phyloP scores from a whole-genome alignment of 495 filamentous ascomycete species.

The Penicillium daleae region DNA sequence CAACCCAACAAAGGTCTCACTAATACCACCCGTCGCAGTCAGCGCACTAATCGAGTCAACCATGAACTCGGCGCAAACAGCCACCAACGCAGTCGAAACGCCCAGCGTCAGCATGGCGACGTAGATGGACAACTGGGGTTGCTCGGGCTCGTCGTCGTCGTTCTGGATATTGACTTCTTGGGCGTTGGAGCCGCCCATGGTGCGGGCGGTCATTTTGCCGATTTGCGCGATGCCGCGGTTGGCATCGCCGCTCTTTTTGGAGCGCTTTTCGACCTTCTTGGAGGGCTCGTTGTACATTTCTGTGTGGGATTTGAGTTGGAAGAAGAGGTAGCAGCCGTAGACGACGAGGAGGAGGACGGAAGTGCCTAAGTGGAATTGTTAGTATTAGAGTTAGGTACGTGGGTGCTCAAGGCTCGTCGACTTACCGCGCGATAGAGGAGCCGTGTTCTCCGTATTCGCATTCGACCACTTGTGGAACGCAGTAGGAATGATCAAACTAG shows the following conservation, averaged over 20 bases:
- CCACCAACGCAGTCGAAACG: constrained; percentile 77
- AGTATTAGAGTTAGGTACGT: too few species aligned
- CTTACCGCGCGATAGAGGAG: constrained; percentile 45
- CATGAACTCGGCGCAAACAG: constrained; percentile 89
- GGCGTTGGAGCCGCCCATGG: constrained; percentile 43
- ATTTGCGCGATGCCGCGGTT: constrained; percentile 62
- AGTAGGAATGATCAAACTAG: constrained; percentile 83
- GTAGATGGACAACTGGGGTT: constrained; percentile 68
- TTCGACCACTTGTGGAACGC: constrained; percentile 69
- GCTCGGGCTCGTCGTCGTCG: constrained; percentile 66
- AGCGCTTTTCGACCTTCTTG: constrained; percentile 65
- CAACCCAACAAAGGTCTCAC: constrained; percentile 78
- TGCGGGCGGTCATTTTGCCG: constrained; percentile 54
- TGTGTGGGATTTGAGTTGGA: constrained; percentile 79
- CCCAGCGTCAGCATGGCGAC: constrained; percentile 73
- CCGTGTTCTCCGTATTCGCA: constrained; percentile 30
- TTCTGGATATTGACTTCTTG: constrained; percentile 50
- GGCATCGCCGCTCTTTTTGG: constrained; percentile 61
- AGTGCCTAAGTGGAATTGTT: constrained; percentile 50
- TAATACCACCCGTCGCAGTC: constrained; percentile 58
- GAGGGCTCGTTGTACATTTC: constrained; percentile 74
- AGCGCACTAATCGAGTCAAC: constrained; percentile 76
- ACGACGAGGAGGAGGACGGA: constrained; percentile 75
- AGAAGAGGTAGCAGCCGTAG: constrained; percentile 76
- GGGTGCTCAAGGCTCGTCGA: too few species aligned